A percentile compares a stretch with the other conserved stretches of the same genome.
phyloP scores from a whole-genome alignment of 2,329 filamentous ascomycete genomes.

The Herpomyces periplanetae region DNA sequence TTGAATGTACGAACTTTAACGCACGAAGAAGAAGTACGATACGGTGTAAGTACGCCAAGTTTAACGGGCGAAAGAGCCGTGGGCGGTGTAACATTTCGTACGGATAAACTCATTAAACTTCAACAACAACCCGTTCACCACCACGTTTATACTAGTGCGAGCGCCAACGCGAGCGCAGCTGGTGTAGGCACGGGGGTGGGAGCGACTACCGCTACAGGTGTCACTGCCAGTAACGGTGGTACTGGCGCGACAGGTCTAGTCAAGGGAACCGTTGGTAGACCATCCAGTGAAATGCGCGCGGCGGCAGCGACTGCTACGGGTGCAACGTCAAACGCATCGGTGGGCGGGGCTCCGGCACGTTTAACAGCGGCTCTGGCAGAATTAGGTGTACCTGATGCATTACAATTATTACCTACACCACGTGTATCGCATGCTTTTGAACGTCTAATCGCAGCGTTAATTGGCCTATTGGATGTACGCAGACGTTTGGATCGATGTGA shows the following conservation, averaged over 20 bases:
- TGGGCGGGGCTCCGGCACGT: too few relatives aligned
- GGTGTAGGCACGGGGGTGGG: too few relatives aligned
- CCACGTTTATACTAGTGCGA: too few relatives aligned
- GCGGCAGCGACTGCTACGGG: too few relatives aligned
- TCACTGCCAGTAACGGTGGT: too few relatives aligned
- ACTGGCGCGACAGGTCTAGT: too few relatives aligned
- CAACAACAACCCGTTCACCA: too few relatives aligned
- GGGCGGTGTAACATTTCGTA: conserved; percentile 58
- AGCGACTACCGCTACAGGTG: too few relatives aligned
- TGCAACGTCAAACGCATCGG: too few relatives aligned
- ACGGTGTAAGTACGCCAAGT: conserved; percentile 47
- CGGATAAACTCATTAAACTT: conserved; percentile 37
- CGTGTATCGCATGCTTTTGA: conserved; percentile 12
- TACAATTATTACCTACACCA: conserved; percentile 13
- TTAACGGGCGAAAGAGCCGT: conserved; percentile 59
- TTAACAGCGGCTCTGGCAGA: conserved; percentile 11
- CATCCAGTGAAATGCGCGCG: too few relatives aligned
- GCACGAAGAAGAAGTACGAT: conserved; percentile 31
- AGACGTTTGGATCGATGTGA: conserved; percentile 12
- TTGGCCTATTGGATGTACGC: conserved; percentile 10
- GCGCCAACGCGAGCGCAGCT: too few relatives aligned
- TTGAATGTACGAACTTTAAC: conserved; percentile 27
- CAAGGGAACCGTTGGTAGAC: too few relatives aligned
- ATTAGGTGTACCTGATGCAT: conserved; percentile 10
- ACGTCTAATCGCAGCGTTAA: conserved; percentile 10